A percentile compares a stretch with the other conserved stretches of the same genome.
Evolutionary conservation across 2,329 filamentous ascomycete genomes (phyloP).

Genomic region (Fusarium liriodendri): DNA sequence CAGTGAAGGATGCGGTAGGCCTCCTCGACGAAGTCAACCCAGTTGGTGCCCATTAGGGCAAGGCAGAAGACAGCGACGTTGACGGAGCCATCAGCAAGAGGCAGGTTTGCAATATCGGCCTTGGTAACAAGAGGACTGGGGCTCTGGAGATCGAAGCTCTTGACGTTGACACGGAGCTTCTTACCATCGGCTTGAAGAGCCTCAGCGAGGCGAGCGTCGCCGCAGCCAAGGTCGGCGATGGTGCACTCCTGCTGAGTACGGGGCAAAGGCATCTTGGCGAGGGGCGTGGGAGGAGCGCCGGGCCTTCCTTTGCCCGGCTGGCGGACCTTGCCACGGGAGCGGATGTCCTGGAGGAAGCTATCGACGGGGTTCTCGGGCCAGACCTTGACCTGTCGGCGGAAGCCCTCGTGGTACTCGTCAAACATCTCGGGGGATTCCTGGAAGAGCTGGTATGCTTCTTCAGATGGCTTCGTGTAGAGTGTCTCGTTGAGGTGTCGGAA

Average conservation of each 20-base stretch:
- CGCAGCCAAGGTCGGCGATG: constrained; percentile 93
- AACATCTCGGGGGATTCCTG: constrained; percentile 91
- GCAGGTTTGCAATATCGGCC: constrained; percentile 89
- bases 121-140: constrained; percentile 82
- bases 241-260: constrained; percentile 78
- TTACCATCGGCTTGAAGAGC: constrained; percentile 72
- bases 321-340: constrained; percentile 70
- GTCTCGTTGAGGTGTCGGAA: constrained; percentile 98
- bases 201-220: constrained; percentile 84
- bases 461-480: constrained; percentile 91
- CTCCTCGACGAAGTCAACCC: constrained; percentile 96
- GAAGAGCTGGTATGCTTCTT: constrained; percentile 86
- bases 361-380: constrained; percentile 99
- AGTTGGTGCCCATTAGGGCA: constrained; percentile 98
- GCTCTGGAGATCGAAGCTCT: constrained; percentile 88
- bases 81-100: constrained; percentile 77
- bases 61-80: constrained; percentile 96
- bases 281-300: constrained; percentile 42
- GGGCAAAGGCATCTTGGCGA: constrained; percentile 67
- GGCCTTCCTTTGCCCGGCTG: constrained; percentile 46
- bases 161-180: constrained; percentile 78
- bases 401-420: constrained; percentile 94
- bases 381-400: constrained; percentile 92
- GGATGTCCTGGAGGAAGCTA: constrained; percentile 80
- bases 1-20: constrained; percentile 91